A percentile compares a stretch with the other conserved stretches of the same genome.
Evolutionary conservation across 108 stramenopile species (phyloP).

Genomic region (Discostella stelligeroides): DNA sequence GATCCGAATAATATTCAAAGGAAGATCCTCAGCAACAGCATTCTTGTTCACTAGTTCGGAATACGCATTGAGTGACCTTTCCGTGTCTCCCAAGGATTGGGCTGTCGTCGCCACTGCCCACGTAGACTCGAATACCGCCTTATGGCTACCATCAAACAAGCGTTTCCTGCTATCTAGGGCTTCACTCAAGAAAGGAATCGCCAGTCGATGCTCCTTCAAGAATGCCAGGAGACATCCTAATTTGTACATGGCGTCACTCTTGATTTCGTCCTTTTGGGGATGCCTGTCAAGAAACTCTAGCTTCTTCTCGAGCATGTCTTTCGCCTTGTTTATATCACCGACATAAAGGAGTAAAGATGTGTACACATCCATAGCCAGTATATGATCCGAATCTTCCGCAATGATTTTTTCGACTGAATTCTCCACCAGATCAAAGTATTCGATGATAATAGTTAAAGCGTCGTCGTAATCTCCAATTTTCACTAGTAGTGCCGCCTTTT

Average conservation of each 20-base stretch:
- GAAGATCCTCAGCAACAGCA: conserved; percentile 19
- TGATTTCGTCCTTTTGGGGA: conserved; percentile 30
- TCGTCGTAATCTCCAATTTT: conserved; percentile 21
- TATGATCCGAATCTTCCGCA: conserved; percentile 34
- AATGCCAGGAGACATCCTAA: conserved; percentile 43
- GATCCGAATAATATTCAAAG: conserved; percentile 24
- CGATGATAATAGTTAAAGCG: conserved; percentile 9
- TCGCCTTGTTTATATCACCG: conserved; percentile 33
- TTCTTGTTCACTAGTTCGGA: conserved; percentile 34
- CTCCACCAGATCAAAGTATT: conserved; percentile 31
- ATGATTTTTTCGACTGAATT: conserved; percentile 4
- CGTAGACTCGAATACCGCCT: conserved; percentile 39
- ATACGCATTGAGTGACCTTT: conserved; percentile 36
- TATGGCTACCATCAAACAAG: conserved; percentile 37
- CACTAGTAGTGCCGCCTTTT: conserved; percentile 38
- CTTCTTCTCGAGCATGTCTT: conserved; percentile 29
- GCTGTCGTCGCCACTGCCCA: conserved; percentile 49
- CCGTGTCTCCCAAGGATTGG: conserved; percentile 27
- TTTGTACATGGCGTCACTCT: conserved; percentile 45
- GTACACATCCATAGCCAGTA: conserved; percentile 39
- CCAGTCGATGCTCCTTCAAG: conserved; percentile 25
- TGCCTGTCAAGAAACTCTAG: conserved; percentile 20
- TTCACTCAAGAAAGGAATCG: conserved; percentile 31
- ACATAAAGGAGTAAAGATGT: conserved; percentile 32
- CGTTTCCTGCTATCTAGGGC: conserved; percentile 38